phyloP scores from a whole-genome alignment of 495 filamentous ascomycete species.

The Lasiosphaeria hispida region DNA sequence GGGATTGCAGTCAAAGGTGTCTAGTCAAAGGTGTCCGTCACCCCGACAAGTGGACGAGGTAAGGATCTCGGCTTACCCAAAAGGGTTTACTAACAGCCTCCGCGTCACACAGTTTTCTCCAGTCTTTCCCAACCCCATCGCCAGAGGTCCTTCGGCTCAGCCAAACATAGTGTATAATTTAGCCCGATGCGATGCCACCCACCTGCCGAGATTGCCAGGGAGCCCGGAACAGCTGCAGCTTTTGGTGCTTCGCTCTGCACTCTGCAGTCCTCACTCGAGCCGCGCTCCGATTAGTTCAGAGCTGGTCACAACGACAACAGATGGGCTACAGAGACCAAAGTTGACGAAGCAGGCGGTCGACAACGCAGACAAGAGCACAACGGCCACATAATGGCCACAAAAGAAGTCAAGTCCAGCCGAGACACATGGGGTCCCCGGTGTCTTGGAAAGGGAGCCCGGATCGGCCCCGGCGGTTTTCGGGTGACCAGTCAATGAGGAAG shows the following conservation, averaged over 20 bases:
- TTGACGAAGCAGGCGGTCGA: too few species aligned
- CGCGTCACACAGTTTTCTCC: conserved; percentile 1
- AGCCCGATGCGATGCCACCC: conserved; percentile 14
- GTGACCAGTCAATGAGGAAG: background rate
- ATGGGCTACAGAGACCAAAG: too few species aligned
- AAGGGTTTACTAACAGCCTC: conserved; percentile 4
- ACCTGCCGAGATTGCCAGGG: conserved; percentile 12
- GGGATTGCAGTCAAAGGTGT: background rate
- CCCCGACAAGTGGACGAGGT: background rate
- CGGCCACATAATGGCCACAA: too few species aligned
- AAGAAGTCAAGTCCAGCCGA: too few species aligned
- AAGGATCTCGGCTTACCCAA: conserved; percentile 14
- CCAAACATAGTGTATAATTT: conserved; percentile 9
- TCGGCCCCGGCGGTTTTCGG: conserved; percentile 5
- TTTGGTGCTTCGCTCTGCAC: background rate
- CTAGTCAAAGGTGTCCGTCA: background rate
- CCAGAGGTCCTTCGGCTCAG: conserved; percentile 15
- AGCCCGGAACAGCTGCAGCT: background rate
- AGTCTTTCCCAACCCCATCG: too few species aligned
- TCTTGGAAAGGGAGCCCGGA: too few species aligned
- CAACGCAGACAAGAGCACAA: too few species aligned
- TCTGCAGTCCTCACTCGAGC: too few species aligned
- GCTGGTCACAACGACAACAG: too few species aligned
- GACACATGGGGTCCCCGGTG: too few species aligned
- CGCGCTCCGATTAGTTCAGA: too few species aligned